Percentiles rank a stretch among this genome's conserved stretches.
Conservation (phyloP, 1,284 basidiomycete species). For the Porogramme epimiltina region DNA sequence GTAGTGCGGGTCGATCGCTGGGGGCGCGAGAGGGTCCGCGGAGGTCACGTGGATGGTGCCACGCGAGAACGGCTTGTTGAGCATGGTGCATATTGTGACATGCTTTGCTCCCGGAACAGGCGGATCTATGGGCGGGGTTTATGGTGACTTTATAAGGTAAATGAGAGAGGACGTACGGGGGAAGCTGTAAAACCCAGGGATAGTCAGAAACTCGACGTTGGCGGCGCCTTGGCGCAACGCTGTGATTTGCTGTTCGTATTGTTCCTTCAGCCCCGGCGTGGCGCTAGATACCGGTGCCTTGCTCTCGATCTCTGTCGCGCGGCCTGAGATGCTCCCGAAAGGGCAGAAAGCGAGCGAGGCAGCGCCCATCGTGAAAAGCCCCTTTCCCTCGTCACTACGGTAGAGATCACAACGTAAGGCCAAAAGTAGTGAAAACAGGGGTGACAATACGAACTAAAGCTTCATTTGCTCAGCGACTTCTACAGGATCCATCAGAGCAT, state of each 20-base stretch:
- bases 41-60: constrained; percentile 46
- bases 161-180: constrained; percentile 20
- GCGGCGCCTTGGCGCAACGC: constrained; percentile 23
- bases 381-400: constrained; percentile 24
- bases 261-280: constrained; percentile 27
- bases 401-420: neutral
- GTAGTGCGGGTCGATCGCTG: constrained; percentile 49
- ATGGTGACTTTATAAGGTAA: neutral
- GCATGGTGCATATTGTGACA: constrained; percentile 29
- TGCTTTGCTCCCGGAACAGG: constrained; percentile 31
- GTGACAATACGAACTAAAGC: constrained; percentile 29
- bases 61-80: constrained; percentile 36
- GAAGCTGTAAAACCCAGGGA: constrained; percentile 21
- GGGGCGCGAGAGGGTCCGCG: constrained; percentile 40
- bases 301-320: constrained; percentile 20
- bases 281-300: neutral
- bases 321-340: constrained; percentile 25
- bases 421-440: neutral
- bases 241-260: constrained; percentile 33
- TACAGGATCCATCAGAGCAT: constrained; percentile 28
- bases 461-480: constrained; percentile 24
- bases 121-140: constrained; percentile 14
- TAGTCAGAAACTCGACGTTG: constrained; percentile 27
- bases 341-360: constrained; percentile 26
- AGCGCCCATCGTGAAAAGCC: constrained; percentile 27